Evolutionary conservation across 2,329 filamentous ascomycete species (phyloP).

Genomic region (Ceratocystis papillata): DNA sequence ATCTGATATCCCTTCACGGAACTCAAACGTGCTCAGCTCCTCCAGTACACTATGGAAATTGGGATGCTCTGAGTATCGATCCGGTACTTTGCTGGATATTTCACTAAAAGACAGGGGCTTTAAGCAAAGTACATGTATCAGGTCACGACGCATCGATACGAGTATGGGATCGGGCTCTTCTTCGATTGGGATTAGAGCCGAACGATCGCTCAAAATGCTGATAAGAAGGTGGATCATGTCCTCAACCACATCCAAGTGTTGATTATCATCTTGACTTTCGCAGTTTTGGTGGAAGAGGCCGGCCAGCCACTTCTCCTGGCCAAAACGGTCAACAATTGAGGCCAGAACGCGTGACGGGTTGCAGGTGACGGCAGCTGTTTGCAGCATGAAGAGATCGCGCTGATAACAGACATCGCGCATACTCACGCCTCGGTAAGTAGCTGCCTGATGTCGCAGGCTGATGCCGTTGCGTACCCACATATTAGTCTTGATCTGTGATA

Average conservation of each 20-base stretch:
- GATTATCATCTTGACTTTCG: slow-evolving; percentile 68
- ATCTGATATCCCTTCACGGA: slow-evolving; percentile 84
- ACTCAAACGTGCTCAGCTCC: slow-evolving; percentile 77
- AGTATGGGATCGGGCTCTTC: slow-evolving; percentile 51
- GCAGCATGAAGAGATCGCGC: slow-evolving; percentile 84
- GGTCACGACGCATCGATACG: slow-evolving; percentile 70
- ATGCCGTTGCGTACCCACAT: slow-evolving; percentile 99
- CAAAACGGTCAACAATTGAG: slow-evolving; percentile 84
- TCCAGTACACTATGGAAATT: slow-evolving; percentile 76
- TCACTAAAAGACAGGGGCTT: slow-evolving; percentile 93
- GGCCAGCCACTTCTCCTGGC: slow-evolving; percentile 76
- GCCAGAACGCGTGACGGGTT: slow-evolving; percentile 73
- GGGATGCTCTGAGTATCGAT: slow-evolving; percentile 80
- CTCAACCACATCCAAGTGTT: slow-evolving; percentile 86
- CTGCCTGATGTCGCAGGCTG: slow-evolving; percentile 87
- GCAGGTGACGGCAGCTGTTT: slow-evolving; percentile 80
- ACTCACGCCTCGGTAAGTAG: slow-evolving; percentile 79
- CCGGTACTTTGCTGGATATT: slow-evolving; percentile 71
- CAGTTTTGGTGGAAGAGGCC: slow-evolving; percentile 65
- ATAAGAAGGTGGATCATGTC: slow-evolving; percentile 93
- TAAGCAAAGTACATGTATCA: slow-evolving; percentile 90
- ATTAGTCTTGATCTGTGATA: slow-evolving; percentile 93
- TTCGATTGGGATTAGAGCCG: slow-evolving; percentile 59
- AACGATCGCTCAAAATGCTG: slow-evolving; percentile 78
- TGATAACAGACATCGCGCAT: slow-evolving; percentile 90